These are phyloP conservation scores for Coffea eugenioides DNA, from an alignment of 257 asterid genomes.

Conservation along the genomic window DNA sequence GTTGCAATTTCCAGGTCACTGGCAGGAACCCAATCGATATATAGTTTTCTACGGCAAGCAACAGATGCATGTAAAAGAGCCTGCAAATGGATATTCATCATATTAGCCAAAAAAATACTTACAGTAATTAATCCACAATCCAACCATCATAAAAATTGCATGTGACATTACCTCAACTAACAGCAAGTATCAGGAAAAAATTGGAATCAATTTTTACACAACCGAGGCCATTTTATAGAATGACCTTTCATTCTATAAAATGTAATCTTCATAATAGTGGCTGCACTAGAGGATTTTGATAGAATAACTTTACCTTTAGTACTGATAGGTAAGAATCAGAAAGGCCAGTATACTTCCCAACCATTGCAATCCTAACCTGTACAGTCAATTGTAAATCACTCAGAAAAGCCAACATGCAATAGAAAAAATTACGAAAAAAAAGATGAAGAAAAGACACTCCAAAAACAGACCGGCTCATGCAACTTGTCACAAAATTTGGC, in stretches of 20 bases:
- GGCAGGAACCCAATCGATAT: slow-evolving; percentile 86
- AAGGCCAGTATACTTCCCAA: slow-evolving; percentile 48
- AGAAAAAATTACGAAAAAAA: not conserved
- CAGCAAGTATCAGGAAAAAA: not conserved
- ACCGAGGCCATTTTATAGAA: too few species aligned
- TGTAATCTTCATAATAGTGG: not conserved
- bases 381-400: slow-evolving; percentile 11
- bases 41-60: slow-evolving; percentile 66
- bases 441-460: not conserved
- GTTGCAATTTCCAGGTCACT: slow-evolving; percentile 84
- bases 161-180: not conserved
- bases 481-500: slow-evolving; percentile 67
- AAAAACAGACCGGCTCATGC: slow-evolving; percentile 65
- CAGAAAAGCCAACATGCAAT: slow-evolving; percentile 2
- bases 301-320: slow-evolving; percentile 29
- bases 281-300: not conserved
- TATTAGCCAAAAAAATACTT: not conserved
- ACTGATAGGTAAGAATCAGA: slow-evolving; percentile 54
- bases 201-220: too few species aligned
- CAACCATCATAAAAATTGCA: not conserved
- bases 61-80: slow-evolving; percentile 97
- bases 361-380: slow-evolving; percentile 52
- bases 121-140: not conserved
- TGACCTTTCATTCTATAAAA: not conserved
- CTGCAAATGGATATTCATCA: slow-evolving; percentile 37